phyloP scores from a whole-genome alignment of 352 stramenopile genomes.

The Globisporangium middletonii region DNA sequence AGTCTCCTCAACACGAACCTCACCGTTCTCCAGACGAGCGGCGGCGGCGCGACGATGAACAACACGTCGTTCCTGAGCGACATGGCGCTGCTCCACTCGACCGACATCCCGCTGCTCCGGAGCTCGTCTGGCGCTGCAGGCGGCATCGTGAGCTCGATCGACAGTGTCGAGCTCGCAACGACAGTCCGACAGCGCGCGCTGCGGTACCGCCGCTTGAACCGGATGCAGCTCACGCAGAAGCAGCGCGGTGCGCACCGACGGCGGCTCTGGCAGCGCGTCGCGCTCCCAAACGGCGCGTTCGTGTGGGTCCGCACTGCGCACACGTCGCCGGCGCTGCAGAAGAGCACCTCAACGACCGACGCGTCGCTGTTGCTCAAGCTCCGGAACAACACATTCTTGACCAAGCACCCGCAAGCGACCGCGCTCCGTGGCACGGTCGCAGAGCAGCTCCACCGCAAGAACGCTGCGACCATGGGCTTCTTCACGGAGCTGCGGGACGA shows the following conservation, averaged over 20 bases:
- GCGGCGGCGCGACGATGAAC: constrained; percentile 6
- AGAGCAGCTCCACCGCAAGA: constrained; percentile 72
- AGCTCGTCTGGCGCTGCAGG: constrained; percentile 13
- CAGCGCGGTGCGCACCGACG: constrained; percentile 46
- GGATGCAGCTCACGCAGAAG: constrained; percentile 65
- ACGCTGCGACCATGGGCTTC: constrained; percentile 62
- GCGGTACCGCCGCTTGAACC: constrained; percentile 53
- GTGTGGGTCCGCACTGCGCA: constrained; percentile 55
- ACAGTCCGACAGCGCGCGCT: constrained; percentile 48
- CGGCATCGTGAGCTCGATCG: constrained; percentile 6
- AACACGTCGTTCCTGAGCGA: constrained; percentile 15
- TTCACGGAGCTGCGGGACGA: constrained; percentile 51
- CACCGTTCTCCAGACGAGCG: constrained; percentile 13
- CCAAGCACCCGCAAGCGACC: constrained; percentile 39
- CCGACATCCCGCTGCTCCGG: constrained; percentile 17
- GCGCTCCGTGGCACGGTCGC: constrained; percentile 39
- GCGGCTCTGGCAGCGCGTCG: constrained; percentile 57
- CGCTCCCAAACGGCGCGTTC: constrained; percentile 46
- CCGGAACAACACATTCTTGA: constrained; percentile 51
- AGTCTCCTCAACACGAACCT: constrained; percentile 24
- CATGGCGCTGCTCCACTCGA: constrained; percentile 12
- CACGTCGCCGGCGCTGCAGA: constrained; percentile 19
- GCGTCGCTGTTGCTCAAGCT: constrained; percentile 47
- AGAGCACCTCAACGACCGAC: constrained; percentile 16
- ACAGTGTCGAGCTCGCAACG: constrained; percentile 25